Evolutionary conservation across 1,139 yeast species (phyloP), one percentile per base, ranked within the genome.

Genomic region (Keqinozyma sinolaborantium): DNA sequence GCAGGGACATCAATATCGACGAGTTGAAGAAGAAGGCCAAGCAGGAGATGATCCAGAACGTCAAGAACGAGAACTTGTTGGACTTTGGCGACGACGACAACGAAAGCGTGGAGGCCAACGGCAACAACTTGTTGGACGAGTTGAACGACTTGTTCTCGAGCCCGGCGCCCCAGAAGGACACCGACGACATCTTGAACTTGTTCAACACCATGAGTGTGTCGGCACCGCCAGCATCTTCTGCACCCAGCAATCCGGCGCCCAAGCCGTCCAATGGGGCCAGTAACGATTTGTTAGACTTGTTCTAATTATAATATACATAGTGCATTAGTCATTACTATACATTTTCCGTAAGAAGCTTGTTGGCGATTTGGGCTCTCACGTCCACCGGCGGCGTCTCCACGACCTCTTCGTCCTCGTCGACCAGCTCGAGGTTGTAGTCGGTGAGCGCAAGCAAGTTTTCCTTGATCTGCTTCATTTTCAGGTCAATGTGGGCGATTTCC

Each of bases 1-100:
- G 49, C 41, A 38, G 41, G 28, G 55, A 66, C 56, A 54, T 73
- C 53, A 44, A 83, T 31, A 69, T 88, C 34, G 90, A 84, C 42
- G 97, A 88, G 48, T 77, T 86, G 56, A 79, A 79, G 42, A 77
- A 77, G 42, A 62, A 82, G 47, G 96, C 96, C 10, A 82, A 79
- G 45, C 80, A 78, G 40, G 96, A 86, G 49, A 79, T 83, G 35
- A 78, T 82, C 33, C 72, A 68, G 35, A 77, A 74, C 39, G 68
- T 72, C 6, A 80, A 83, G 47, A 82, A 83, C 29, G 97, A 90
- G 49, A 87, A 86, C 48, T 69, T 92, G 45, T 74, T 92, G 30
- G 96, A 92, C 53, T 79, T 92, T 44, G 73, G 62, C 41, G 96
- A 85, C 48, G 75, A 64, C n/a, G 63, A 53, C 11, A 34, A 25